Evolutionary conservation across 2,329 filamentous ascomycete genomes (phyloP), one percentile per base, ranked within the genome.

Genomic region (Hirsutella rhossiliensis): DNA sequence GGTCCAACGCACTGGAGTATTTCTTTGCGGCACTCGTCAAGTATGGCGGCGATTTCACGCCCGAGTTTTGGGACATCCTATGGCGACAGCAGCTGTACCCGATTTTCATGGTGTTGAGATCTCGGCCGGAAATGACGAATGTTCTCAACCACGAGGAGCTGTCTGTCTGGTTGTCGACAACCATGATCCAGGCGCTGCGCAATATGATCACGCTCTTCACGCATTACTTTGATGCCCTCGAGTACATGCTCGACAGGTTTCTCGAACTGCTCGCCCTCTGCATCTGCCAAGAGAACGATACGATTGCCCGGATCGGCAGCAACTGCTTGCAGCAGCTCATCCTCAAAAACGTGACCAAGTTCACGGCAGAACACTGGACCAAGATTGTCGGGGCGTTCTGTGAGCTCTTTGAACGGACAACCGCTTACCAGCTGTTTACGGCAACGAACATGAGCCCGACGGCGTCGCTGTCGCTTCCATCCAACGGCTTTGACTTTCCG

Each of bases 201-300:
- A 96, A 97, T 65, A 95, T 98, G 86, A 97, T 99, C 55, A 90
- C 87, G 1, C 76, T 99, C 20, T 98, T 98, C 63, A 98, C 94
- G 0, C 94, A 99, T 64, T 98, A 97, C 64, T 99, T 98, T 52
- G 87, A 94, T 47, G 82, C 88, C 0, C 69, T 99, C 11, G 88
- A 97, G 65, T 94, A 95, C 60, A 98, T 99, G 92, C 76, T 99
- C 17, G 88, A 96, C 62, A 77, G 92, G n/a, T 97, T 98, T 62
- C 67, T 99, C 32, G 90, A 97, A 62, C 76, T 99, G 18, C 70
- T 99, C 11, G 89, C 87, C 4, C 76, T 98, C 11, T 99, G 92
- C 60, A 98, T 99, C 50, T 97, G 90, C 60, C 92, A 99, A 62
- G 92, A 99, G 60, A 98, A 98, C 55, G 92, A 99, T 57, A 99